phyloP scores from a whole-genome alignment of 1,139 yeast species.

The Geotrichum fermentans region DNA sequence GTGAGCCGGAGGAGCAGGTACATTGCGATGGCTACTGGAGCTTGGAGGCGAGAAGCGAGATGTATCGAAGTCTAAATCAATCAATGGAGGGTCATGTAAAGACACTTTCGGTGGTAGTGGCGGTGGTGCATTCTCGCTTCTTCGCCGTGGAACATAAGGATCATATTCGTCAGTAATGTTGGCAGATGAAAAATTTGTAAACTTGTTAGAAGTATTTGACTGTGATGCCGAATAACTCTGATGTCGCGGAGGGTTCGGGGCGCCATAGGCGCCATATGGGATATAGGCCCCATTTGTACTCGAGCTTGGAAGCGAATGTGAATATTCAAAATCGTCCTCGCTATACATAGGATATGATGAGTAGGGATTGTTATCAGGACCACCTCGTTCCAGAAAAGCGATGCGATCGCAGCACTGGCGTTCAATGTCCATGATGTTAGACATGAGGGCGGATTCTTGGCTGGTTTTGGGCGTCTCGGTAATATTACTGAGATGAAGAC shows the following conservation, averaged over 20 bases:
- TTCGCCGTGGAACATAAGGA: not conserved
- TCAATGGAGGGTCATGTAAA: slow-evolving; percentile 2
- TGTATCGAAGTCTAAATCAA: not conserved
- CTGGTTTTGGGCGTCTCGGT: slow-evolving; percentile 31
- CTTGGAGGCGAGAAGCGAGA: not conserved
- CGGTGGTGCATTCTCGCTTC: slow-evolving; percentile 9
- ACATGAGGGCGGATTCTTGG: slow-evolving; percentile 35
- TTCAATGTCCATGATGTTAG: slow-evolving; percentile 37
- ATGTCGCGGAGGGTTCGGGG: not conserved
- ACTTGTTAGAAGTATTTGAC: not conserved
- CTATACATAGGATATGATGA: slow-evolving; percentile 9
- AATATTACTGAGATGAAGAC: slow-evolving; percentile 31
- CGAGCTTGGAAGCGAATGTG: not conserved
- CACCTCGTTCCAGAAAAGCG: slow-evolving; percentile 26
- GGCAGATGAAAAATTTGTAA: not conserved
- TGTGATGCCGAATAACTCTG: not conserved
- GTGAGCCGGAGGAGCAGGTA: slow-evolving; percentile 9
- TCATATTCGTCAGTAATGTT: slow-evolving; percentile 6
- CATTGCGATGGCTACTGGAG: not conserved
- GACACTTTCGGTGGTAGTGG: slow-evolving; percentile 19
- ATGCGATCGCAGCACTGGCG: slow-evolving; percentile 39
- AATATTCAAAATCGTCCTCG: slow-evolving; percentile 1
- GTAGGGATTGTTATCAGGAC: slow-evolving; percentile 19
- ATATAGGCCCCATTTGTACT: not conserved
- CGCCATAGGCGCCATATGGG: not conserved